Evolutionary conservation across 1,139 yeast species (phyloP).

Genomic region (Lipomyces yarrowii): DNA sequence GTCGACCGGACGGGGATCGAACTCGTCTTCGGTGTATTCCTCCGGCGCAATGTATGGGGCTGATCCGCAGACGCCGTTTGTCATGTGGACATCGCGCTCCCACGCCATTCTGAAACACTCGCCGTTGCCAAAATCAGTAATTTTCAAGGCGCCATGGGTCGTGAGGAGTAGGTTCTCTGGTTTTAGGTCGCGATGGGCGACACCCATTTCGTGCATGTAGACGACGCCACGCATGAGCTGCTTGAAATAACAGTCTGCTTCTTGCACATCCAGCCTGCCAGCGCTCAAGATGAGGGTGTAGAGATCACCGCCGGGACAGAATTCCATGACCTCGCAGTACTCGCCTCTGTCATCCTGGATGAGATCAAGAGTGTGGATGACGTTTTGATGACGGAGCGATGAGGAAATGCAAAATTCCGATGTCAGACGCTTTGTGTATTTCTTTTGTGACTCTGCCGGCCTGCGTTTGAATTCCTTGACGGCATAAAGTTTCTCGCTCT

Average conservation of each 20-base stretch:
- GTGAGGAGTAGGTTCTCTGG: slow-evolving; percentile 90
- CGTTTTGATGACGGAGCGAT: slow-evolving; percentile 74
- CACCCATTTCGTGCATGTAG: slow-evolving; percentile 97
- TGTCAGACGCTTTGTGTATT: slow-evolving; percentile 70
- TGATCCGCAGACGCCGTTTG: slow-evolving; percentile 87
- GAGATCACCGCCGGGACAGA: slow-evolving; percentile 49
- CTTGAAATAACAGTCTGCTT: slow-evolving; percentile 94
- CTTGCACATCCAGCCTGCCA: slow-evolving; percentile 79
- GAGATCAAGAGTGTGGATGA: slow-evolving; percentile 82
- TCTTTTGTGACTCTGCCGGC: slow-evolving; percentile 57
- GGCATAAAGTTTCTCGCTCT: slow-evolving; percentile 62
- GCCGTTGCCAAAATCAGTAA: slow-evolving; percentile 94
- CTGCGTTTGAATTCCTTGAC: slow-evolving; percentile 76
- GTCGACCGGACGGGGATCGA: slow-evolving; percentile 90
- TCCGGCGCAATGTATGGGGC: slow-evolving; percentile 97
- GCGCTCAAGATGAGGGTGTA: slow-evolving; percentile 65
- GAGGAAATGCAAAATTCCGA: slow-evolving; percentile 87
- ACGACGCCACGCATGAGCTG: slow-evolving; percentile 88
- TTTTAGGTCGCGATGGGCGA: slow-evolving; percentile 90
- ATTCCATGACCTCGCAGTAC: slow-evolving; percentile 70
- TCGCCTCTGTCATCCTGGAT: slow-evolving; percentile 90
- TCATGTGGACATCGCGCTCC: slow-evolving; percentile 83
- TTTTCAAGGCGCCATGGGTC: slow-evolving; percentile 76
- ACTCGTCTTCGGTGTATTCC: slow-evolving; percentile 72
- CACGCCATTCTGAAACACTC: slow-evolving; percentile 97